Percentiles rank a stretch among this genome's conserved stretches.
Conservation (phyloP, 1,139 yeast species). For the Tardiomyces depauwii region DNA sequence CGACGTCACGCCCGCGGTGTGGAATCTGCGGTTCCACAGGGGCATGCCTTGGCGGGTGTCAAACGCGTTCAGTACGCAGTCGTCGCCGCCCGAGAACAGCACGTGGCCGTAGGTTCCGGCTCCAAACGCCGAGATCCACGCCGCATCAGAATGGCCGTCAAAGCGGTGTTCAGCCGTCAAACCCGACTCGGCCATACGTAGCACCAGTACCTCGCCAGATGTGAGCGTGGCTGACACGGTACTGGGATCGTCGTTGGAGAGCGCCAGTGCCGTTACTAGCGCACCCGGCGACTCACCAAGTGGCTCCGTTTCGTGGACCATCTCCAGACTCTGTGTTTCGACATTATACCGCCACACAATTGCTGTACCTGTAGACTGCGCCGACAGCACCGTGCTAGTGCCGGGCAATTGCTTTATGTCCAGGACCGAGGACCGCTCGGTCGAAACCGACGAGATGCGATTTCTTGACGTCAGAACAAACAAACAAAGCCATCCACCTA, state of each 20-base stretch:
- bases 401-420: slow-evolving; percentile 60
- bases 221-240: slow-evolving; percentile 24
- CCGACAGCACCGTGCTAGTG: slow-evolving; percentile 39
- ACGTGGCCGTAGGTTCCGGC: slow-evolving; percentile 44
- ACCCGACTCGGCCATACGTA: slow-evolving; percentile 10
- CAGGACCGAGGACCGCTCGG: slow-evolving; percentile 54
- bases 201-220: slow-evolving; percentile 22
- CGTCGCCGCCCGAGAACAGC: slow-evolving; percentile 88
- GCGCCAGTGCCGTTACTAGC: background rate
- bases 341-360: slow-evolving; percentile 39
- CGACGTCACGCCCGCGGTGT: slow-evolving; percentile 83
- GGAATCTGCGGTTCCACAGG: slow-evolving; percentile 55
- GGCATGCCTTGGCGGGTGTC: slow-evolving; percentile 39
- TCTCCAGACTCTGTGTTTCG: background rate
- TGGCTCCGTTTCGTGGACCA: background rate
- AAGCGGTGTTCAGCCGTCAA: slow-evolving; percentile 1
- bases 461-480: background rate
- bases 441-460: slow-evolving; percentile 17
- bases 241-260: slow-evolving; percentile 3
- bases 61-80: slow-evolving; percentile 61
- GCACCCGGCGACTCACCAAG: background rate
- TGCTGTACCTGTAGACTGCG: slow-evolving; percentile 73
- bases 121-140: slow-evolving; percentile 84
- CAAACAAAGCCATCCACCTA: too few species aligned
- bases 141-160: slow-evolving; percentile 55